Evolutionary conservation across 2,329 filamentous ascomycete species (phyloP).

Genomic region (Chalaropsis thielavioides): DNA sequence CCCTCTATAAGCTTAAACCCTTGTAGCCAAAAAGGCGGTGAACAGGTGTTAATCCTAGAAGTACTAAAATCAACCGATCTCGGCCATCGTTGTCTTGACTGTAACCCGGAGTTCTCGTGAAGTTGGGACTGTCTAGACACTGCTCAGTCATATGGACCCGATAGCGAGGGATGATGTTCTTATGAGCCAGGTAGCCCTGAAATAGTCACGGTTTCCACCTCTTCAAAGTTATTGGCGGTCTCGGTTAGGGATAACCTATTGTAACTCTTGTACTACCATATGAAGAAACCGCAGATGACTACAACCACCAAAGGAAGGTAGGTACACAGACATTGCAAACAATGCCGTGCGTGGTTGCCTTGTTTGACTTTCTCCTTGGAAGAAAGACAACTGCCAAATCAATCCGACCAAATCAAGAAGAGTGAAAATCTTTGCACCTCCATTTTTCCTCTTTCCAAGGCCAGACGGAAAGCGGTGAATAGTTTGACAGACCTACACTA

Average conservation of each 20-base stretch:
- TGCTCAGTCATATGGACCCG: no score
- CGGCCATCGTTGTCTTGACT: no score
- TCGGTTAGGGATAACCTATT: no score
- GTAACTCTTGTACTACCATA: conserved; percentile 2
- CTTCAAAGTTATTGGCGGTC: no score
- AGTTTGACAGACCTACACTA: neutral
- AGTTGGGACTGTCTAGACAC: no score
- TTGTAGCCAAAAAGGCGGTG: neutral
- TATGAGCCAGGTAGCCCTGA: no score
- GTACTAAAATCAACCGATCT: no score
- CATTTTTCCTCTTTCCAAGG: neutral
- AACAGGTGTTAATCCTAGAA: neutral
- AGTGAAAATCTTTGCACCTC: neutral
- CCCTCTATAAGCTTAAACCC: neutral
- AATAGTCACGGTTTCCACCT: no score
- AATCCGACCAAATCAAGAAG: neutral
- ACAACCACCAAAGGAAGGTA: neutral
- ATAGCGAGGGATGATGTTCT: no score
- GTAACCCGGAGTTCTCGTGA: no score
- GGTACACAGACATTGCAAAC: neutral
- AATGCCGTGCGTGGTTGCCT: neutral
- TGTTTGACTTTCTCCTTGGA: neutral
- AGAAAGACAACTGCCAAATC: neutral
- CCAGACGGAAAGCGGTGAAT: neutral
- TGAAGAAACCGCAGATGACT: neutral